These are phyloP conservation scores for Trichoderma koningiopsis DNA, from an alignment of 2,329 filamentous ascomycete species.

Conservation along the genomic window DNA sequence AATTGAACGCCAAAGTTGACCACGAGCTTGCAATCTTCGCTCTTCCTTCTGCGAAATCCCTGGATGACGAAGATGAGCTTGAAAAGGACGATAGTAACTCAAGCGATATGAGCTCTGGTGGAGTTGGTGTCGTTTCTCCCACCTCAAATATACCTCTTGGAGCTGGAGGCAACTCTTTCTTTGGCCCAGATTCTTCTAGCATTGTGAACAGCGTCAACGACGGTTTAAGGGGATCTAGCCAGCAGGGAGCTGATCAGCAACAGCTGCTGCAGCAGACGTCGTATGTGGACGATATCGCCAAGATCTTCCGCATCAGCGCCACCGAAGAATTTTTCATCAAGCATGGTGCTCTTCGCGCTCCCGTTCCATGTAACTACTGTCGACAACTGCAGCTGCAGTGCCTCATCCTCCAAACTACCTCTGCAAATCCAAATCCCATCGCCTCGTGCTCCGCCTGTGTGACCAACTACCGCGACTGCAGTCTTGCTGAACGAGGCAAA, in stretches of 20 bases:
- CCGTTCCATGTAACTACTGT: conserved; percentile 49
- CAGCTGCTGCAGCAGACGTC: neutral
- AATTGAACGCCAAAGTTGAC: too few relatives aligned
- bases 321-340: conserved; percentile 45
- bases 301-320: neutral
- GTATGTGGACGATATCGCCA: neutral
- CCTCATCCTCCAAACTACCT: conserved; percentile 49
- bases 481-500: conserved; percentile 48
- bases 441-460: conserved; percentile 54
- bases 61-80: neutral
- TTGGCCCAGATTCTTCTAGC: too few relatives aligned
- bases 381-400: conserved; percentile 49
- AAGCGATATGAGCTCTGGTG: too few relatives aligned
- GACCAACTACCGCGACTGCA: conserved; percentile 53
- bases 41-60: neutral
- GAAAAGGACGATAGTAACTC: neutral
- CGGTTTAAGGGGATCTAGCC: neutral
- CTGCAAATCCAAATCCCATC: conserved; percentile 52
- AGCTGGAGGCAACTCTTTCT: too few relatives aligned
- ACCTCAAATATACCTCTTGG: too few relatives aligned
- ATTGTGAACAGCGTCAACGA: neutral
- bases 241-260: neutral
- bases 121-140: too few relatives aligned
- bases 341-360: conserved; percentile 46
- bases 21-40: neutral